Evolutionary conservation across 768 basidiomycete genomes (phyloP).

Genomic region (Mycena chlorophos): DNA sequence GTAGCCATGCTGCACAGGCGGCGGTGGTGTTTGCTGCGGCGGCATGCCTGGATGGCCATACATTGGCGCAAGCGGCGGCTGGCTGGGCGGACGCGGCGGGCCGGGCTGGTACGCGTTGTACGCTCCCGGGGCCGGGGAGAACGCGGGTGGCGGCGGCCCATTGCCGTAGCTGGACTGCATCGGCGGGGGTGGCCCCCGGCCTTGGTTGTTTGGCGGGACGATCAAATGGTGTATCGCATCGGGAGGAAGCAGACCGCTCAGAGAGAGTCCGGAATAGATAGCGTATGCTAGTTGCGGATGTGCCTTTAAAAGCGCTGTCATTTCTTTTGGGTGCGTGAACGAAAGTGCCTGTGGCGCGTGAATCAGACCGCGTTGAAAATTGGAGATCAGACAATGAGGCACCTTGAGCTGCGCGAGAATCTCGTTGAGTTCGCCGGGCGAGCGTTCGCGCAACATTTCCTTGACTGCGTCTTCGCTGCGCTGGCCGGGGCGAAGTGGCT

Average conservation of each 20-base stretch:
- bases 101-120: not conserved
- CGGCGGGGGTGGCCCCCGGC: not conserved
- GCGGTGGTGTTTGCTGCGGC: not conserved
- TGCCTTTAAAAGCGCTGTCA: constrained; percentile 69
- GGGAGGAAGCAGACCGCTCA: constrained; percentile 92
- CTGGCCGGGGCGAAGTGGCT: constrained; percentile 68
- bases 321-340: constrained; percentile 88
- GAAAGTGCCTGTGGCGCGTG: constrained; percentile 96
- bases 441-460: constrained; percentile 71
- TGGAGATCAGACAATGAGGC: not conserved
- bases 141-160: not conserved
- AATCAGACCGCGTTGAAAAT: not conserved
- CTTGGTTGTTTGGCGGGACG: not conserved
- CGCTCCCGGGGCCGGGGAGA: not conserved
- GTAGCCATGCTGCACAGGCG: not conserved
- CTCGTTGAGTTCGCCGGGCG: constrained; percentile 71
- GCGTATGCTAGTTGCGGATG: constrained; percentile 97
- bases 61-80: not conserved
- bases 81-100: not conserved
- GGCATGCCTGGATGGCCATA: not conserved
- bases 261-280: constrained; percentile 88
- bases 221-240: constrained; percentile 62
- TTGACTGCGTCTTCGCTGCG: constrained; percentile 82
- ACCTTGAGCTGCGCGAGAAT: constrained; percentile 99
- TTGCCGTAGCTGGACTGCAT: not conserved